These are phyloP conservation scores for Stagonosporopsis vannaccii DNA, from an alignment of 2,329 filamentous ascomycete species.

Conservation along the genomic window DNA sequence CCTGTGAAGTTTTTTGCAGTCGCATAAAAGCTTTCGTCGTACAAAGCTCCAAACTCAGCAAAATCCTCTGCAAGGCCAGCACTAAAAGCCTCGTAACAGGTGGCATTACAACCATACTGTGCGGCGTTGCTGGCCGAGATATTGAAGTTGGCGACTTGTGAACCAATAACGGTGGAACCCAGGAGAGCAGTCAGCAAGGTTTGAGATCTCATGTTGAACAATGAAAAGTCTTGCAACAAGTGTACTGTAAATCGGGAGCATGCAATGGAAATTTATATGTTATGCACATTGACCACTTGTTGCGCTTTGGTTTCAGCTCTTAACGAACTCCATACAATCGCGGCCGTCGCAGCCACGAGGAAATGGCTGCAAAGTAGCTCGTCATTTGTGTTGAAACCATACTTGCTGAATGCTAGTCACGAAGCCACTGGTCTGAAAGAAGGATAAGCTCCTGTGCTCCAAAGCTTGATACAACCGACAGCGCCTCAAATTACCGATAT, in stretches of 20 bases:
- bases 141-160: constrained; percentile 9
- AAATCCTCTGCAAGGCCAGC: neutral
- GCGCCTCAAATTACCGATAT: neutral
- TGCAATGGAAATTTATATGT: neutral
- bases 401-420: neutral
- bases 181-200: neutral
- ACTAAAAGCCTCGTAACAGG: constrained; percentile 5
- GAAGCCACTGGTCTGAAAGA: neutral
- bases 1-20: constrained; percentile 10
- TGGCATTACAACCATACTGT: constrained; percentile 1
- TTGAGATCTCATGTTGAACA: neutral
- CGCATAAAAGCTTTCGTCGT: constrained; percentile 5
- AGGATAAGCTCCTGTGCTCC: neutral
- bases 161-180: neutral
- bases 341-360: neutral
- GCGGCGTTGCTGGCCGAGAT: constrained; percentile 1
- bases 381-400: neutral
- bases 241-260: neutral
- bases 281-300: neutral
- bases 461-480: constrained; percentile 1
- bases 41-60: constrained; percentile 1
- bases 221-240: neutral
- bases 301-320: too few relatives aligned
- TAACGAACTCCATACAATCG: neutral
- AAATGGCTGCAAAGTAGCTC: neutral